Base-by-base conservation (phyloP, 2,329 filamentous ascomycete species). In the Colletotrichum sp. region DNA sequence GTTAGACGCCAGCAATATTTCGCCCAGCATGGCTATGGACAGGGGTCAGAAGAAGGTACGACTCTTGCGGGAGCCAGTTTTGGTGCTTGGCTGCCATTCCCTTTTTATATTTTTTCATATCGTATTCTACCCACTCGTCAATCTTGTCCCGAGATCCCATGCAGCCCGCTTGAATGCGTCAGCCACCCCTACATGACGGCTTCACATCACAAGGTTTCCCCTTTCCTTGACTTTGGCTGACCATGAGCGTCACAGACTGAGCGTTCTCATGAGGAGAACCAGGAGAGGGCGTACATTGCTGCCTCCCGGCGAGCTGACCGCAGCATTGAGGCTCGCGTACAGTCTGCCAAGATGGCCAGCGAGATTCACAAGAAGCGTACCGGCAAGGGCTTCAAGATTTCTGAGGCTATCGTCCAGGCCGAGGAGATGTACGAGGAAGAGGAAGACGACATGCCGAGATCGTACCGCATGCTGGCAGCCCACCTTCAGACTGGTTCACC, bases 391-490 rank as follows among this genome's bases (percentile, higher is more conserved):
- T 89, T 98, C 76, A 93, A 93, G 79, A 94, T 98, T 74, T 96
- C 94, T 30, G 94, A 96, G 84, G 91, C 97, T 81, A 96, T 97
- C 30, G 75, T 78, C 4, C 88, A 94, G 79, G 96, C 95, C 78
- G 96, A 98, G 83, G 95, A 98, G 83, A 98, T 98, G 95, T 98
- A 98, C 82, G 96, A 98, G 81, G 96, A 98, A 84, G 95, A 98
- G 81, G 96, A 98, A 69, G 95, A 98, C 79, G 94, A 96, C 72
- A 83, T 95, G 29, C 92, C 93, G 1, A 89, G 92, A 76, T 91
- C 92, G 70, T 94, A 93, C 81, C 89, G 92, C 74, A 87, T 92
- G 16, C 86, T 95, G 36, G 91, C 91, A 16, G 88, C 91, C 5
- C 90, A 93, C 79, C 86, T 94, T 75, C 89, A 92, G 78, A 93